These are phyloP conservation scores for Lecanosticta acicola DNA, from an alignment of 2,329 filamentous ascomycete genomes.

Conservation along the genomic window DNA sequence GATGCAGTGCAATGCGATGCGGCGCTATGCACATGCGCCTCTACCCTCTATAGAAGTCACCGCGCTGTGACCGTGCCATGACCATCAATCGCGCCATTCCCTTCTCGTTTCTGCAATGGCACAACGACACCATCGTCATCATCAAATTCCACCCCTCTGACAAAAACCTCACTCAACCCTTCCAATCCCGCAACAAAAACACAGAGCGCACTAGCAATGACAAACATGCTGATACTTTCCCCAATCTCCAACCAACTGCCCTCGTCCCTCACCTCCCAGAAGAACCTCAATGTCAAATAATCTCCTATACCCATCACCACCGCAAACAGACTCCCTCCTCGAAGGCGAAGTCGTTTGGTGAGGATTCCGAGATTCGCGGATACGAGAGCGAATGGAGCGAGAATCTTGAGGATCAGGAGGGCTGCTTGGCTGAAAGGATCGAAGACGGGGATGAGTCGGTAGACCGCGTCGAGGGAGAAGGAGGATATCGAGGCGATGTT, in stretches of 20 bases:
- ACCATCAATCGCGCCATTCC: background rate
- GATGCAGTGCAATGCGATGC: no score
- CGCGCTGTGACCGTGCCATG: no score
- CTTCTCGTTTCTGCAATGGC: background rate
- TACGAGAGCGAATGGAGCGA: constrained; percentile 88
- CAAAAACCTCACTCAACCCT: constrained; percentile 75
- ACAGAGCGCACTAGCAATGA: constrained; percentile 81
- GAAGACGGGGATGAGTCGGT: constrained; percentile 82
- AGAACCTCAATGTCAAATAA: constrained; percentile 89
- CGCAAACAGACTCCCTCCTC: constrained; percentile 88
- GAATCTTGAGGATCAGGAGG: constrained; percentile 77
- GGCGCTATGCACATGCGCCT: no score
- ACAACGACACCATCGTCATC: constrained; percentile 15
- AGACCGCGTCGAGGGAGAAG: constrained; percentile 88
- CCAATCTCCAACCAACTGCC: constrained; percentile 97
- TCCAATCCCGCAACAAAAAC: constrained; percentile 88
- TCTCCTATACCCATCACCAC: constrained; percentile 87
- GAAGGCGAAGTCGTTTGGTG: constrained; percentile 75
- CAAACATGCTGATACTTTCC: constrained; percentile 91
- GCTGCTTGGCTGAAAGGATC: constrained; percentile 88
- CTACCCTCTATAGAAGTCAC: no score
- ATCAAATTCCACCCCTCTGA: constrained; percentile 68
- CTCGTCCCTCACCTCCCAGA: constrained; percentile 95
- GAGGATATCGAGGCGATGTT: constrained; percentile 92
- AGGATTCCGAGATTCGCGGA: constrained; percentile 92